Percentiles rank a stretch among this genome's conserved stretches.
phyloP scores from a whole-genome alignment of 2,329 filamentous ascomycete species.

The Blastomyces percursus region DNA sequence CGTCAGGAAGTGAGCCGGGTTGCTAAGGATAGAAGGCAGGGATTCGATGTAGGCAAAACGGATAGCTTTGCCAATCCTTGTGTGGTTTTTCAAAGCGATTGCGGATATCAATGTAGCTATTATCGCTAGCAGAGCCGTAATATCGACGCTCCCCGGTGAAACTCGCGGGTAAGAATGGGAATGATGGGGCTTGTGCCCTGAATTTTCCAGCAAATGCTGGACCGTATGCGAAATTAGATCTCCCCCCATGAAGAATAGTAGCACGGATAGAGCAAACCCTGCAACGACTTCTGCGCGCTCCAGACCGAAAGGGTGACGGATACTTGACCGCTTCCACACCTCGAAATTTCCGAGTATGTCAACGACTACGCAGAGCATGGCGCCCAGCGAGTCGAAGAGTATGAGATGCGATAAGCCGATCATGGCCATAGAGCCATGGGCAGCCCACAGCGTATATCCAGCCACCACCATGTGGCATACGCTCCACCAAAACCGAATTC shows the following conservation, averaged over 20 bases:
- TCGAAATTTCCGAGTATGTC: slow-evolving; percentile 96
- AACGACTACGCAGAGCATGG: slow-evolving; percentile 79
- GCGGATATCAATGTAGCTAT: slow-evolving; percentile 74
- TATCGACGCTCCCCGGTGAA: slow-evolving; percentile 64
- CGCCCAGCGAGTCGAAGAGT: slow-evolving; percentile 89
- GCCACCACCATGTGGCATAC: slow-evolving; percentile 76
- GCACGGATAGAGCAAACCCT: slow-evolving; percentile 90
- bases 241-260: slow-evolving; percentile 93
- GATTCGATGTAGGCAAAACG: slow-evolving; percentile 70
- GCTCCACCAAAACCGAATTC: slow-evolving; percentile 75
- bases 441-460: slow-evolving; percentile 72
- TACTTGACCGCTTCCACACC: slow-evolving; percentile 86
- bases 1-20: slow-evolving; percentile 90
- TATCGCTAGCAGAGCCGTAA: slow-evolving; percentile 72
- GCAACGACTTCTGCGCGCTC: slow-evolving; percentile 88
- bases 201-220: slow-evolving; percentile 78
- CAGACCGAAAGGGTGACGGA: slow-evolving; percentile 85
- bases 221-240: slow-evolving; percentile 89
- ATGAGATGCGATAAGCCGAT: slow-evolving; percentile 87
- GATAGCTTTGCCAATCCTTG: slow-evolving; percentile 84
- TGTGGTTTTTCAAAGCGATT: slow-evolving; percentile 78
- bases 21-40: slow-evolving; percentile 77
- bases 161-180: slow-evolving; percentile 56
- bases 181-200: slow-evolving; percentile 63
- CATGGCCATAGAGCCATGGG: slow-evolving; percentile 76